Evolutionary conservation across 2,329 filamentous ascomycete species (phyloP), one percentile per base, ranked within the genome.

Genomic region (Sphaerostilbella broomeana): DNA sequence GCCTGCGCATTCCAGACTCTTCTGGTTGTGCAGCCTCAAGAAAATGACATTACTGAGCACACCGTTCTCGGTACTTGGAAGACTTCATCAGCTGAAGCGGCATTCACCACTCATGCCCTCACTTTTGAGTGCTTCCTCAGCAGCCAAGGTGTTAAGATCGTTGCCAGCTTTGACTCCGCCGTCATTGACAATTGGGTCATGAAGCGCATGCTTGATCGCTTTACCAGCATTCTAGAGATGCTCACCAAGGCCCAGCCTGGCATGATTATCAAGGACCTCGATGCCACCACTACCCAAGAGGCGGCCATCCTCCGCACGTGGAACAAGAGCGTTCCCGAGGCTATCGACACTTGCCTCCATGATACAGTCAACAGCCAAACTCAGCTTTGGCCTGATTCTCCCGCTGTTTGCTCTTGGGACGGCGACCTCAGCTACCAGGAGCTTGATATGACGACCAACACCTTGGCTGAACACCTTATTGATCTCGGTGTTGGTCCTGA

Each of bases 331-430:
- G 43, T 49, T 13, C 49, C 48, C 0, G 24, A 40, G 10, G n/a
- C 32, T 3, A 15, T 51, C 6, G 15, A 51, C 3, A 2, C 30
- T 0, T 65, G 62, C 29, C 62, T 69, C 45, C 67, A 71, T 31
- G 59, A 68, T 17, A 46, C 67, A 35, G 59, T 70, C 27, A 55
- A 59, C 3, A 51, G 60, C 7, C 63, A 62, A 19, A 56, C 57
- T 4, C 43, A 44, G 5, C 50, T 45, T 12, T 47, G 52, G 1
- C 62, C 65, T 0, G 38, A 49, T 7, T 46, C 56, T 0, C 48
- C 53, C 0, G 68, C 69, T 2, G 56, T 71, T 12, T 51, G 62
- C 13, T 64, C 68, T 0, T 71, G 67, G 65, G 68, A 71, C 44
- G 67, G 63, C 12, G 44, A 51, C 12, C 59, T 69, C 28, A 68